Conservation (phyloP, 176 grass and related monocot genomes). For the Bolboschoenus planiculmis region DNA sequence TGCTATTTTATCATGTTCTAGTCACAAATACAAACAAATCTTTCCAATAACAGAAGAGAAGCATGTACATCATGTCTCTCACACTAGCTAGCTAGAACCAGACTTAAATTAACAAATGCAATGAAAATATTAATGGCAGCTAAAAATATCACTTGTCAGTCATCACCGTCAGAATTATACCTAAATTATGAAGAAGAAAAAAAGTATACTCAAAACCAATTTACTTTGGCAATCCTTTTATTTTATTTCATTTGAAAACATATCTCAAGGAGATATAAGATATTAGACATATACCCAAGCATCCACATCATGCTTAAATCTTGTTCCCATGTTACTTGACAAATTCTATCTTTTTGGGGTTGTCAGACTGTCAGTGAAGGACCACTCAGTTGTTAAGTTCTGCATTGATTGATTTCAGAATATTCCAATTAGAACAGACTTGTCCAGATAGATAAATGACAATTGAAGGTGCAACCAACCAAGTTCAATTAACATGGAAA, state of each 20-base stretch:
- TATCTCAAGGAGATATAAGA: not conserved
- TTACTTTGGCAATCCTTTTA: not conserved
- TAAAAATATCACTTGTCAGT: not conserved
- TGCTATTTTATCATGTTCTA: not conserved
- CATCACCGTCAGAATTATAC: not conserved
- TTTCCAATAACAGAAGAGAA: not conserved
- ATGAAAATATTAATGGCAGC: not conserved
- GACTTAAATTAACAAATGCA: too few relatives aligned
- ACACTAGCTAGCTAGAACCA: not conserved
- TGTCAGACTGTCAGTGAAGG: conserved; percentile 7
- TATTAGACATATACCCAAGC: not conserved
- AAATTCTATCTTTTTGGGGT: not conserved
- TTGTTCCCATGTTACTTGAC: conserved; percentile 8
- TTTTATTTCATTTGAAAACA: not conserved
- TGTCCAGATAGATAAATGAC: not conserved
- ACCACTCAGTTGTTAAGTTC: not conserved
- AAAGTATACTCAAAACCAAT: not conserved
- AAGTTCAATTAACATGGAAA: not conserved
- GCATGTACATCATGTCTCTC: not conserved
- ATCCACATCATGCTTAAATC: conserved; percentile 7
- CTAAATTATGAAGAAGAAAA: too few relatives aligned
- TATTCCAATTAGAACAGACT: not conserved
- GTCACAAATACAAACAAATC: not conserved
- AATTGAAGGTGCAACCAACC: not conserved
- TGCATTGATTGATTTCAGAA: not conserved